These are phyloP conservation scores for Nakazawaea ishiwadae DNA, from an alignment of 805 yeast genomes.

Conservation along the genomic window DNA sequence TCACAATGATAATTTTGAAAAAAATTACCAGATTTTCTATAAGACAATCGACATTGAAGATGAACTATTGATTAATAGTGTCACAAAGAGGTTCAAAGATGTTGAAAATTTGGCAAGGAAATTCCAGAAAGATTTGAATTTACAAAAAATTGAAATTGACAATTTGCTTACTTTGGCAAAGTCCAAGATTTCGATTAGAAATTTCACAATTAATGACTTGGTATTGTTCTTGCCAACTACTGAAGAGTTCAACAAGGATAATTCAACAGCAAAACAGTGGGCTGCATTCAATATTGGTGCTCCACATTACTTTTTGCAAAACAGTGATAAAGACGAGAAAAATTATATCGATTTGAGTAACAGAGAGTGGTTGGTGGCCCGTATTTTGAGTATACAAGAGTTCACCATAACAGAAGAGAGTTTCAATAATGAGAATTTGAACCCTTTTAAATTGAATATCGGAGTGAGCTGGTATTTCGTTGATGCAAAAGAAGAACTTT, in stretches of 20 bases:
- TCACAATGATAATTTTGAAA: constrained; percentile 6
- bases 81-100: constrained; percentile 76
- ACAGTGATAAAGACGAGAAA: constrained; percentile 13
- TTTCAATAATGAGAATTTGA: constrained; percentile 31
- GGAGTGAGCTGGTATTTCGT: constrained; percentile 65
- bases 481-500: constrained; percentile 43
- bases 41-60: constrained; percentile 28
- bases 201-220: constrained; percentile 69
- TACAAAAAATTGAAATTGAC: constrained; percentile 42
- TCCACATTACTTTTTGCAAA: constrained; percentile 73
- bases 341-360: constrained; percentile 24
- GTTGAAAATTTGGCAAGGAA: constrained; percentile 87
- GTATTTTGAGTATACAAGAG: constrained; percentile 55
- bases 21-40: constrained; percentile 19
- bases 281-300: constrained; percentile 91
- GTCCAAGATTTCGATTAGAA: constrained; percentile 60
- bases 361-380: constrained; percentile 82
- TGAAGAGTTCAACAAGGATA: constrained; percentile 9
- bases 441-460: constrained; percentile 62
- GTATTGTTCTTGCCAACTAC: constrained; percentile 80
- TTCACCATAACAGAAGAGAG: constrained; percentile 44
- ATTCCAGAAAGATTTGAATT: constrained; percentile 66
- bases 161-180: constrained; percentile 29
- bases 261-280: constrained; percentile 41
- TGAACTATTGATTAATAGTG: constrained; percentile 26